A percentile compares a stretch with the other conserved stretches of the same genome.
These are phyloP conservation scores for Pleoardoris graminearum DNA, from an alignment of 2,329 filamentous ascomycete species.

Conservation along the genomic window DNA sequence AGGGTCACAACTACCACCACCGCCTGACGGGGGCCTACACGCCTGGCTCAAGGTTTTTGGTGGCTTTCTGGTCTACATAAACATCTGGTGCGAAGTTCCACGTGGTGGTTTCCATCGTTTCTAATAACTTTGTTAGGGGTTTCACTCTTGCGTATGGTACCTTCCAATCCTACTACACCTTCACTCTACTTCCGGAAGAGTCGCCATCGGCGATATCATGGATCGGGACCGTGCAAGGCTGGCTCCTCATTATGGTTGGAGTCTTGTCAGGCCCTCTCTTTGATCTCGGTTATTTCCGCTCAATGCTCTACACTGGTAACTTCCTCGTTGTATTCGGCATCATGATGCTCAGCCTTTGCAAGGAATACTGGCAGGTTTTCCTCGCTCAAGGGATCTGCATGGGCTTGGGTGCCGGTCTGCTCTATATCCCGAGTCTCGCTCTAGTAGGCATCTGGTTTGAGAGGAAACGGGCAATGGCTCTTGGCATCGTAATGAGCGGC, in stretches of 20 bases:
- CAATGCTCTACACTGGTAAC: constrained; percentile 53
- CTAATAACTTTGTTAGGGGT: constrained; percentile 35
- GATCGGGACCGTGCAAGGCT: constrained; percentile 52
- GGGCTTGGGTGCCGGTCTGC: constrained; percentile 41
- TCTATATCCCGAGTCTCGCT: constrained; percentile 45
- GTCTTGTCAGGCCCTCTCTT: constrained; percentile 53
- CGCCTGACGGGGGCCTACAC: constrained; percentile 44
- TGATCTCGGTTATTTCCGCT: constrained; percentile 50
- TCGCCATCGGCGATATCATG: constrained; percentile 48
- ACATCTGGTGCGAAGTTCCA: constrained; percentile 37
- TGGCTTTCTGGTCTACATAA: constrained; percentile 46
- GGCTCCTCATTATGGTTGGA: constrained; percentile 58
- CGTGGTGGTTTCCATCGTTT: background rate
- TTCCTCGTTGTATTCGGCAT: constrained; percentile 61
- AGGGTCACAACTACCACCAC: constrained; percentile 34
- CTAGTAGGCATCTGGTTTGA: constrained; percentile 44
- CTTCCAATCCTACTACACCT: constrained; percentile 53
- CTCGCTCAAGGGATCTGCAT: constrained; percentile 59
- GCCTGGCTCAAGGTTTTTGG: constrained; percentile 46
- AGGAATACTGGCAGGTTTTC: constrained; percentile 58
- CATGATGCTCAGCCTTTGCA: constrained; percentile 64
- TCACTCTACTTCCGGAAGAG: constrained; percentile 42
- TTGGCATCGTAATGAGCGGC: constrained; percentile 45
- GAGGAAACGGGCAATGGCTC: constrained; percentile 36
- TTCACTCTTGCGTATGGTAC: constrained; percentile 48